Base-by-base conservation (phyloP, 805 yeast genomes). In the Yarrowia sp. region DNA sequence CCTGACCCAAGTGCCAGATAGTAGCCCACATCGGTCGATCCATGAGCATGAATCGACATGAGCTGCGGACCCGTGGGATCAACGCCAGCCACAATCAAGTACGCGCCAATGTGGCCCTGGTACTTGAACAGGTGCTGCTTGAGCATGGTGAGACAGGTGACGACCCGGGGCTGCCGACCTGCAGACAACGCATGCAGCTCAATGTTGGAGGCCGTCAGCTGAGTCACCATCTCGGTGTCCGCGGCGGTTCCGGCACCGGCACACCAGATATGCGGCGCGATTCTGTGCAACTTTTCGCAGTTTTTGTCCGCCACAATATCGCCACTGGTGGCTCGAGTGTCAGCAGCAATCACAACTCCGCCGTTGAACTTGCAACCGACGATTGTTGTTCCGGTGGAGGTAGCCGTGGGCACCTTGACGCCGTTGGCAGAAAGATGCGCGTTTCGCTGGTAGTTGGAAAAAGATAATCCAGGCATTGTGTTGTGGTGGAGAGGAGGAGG, bases 171-270 rank as follows among this genome's bases (percentile, higher is more conserved):
- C 71, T 86, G 85, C 70, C 98, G 86, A 67, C 86, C 86, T 38
- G 93, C 86, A 71, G 88, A 86, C 77, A 92, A 80, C 8, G 96
- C 81, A 76, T 93, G 99, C 67, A 95, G 80, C 77, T 95, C 99
- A 69, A 95, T 80, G 75, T 93, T 92, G 42, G 97, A 90, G 41
- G 91, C 85, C 70, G 92, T 92, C 73, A 95, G 81, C 76, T 92
- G 97, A 5, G 99, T 95, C 43, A 95, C 98, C 86, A 92, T 91
- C 76, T 95, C 98, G 11, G 98, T 95, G 75, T 95, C 99, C 8
- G 99, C 98, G 35, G 99, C 99, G n/a, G 99, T 95, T 76, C 99
- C 99, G 3, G 99, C 99, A 73, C 99, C 99, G 62, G 99, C 99
- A 86, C 99, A 93, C 98, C 98, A 93, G 74, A 92, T 92, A 73